phyloP scores from a whole-genome alignment of 495 filamentous ascomycete species.

The Hyphodiscus hymeniophilus region DNA sequence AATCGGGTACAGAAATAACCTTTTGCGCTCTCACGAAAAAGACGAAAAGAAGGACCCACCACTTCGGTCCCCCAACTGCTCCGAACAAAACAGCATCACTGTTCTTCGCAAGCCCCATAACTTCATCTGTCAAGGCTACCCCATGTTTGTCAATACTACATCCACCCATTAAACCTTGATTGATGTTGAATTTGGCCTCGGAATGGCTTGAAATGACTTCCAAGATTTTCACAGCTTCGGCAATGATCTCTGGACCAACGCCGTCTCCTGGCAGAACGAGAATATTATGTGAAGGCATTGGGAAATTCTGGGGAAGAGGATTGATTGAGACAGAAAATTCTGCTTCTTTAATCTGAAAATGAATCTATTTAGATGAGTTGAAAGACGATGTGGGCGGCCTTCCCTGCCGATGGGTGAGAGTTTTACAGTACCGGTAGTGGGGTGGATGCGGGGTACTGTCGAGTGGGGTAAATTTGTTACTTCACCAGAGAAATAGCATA shows the following conservation, averaged over 20 bases:
- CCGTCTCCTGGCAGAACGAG: conserved; percentile 82
- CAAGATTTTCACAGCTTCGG: conserved; percentile 79
- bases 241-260: conserved; percentile 80
- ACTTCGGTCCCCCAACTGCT: conserved; percentile 96
- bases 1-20: too few relatives aligned
- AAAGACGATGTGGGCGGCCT: too few relatives aligned
- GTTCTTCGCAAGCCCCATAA: conserved; percentile 75
- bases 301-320: too few relatives aligned
- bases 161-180: conserved; percentile 86
- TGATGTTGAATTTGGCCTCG: conserved; percentile 73
- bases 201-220: conserved; percentile 60
- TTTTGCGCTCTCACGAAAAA: too few relatives aligned
- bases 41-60: conserved; percentile 38
- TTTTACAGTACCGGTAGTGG: too few relatives aligned
- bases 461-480: too few relatives aligned
- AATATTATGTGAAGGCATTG: conserved; percentile 48
- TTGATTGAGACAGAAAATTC: too few relatives aligned
- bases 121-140: conserved; percentile 72
- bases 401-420: too few relatives aligned
- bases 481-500: too few relatives aligned
- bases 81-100: conserved; percentile 91
- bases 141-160: conserved; percentile 86
- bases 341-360: too few relatives aligned
- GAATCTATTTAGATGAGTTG: too few relatives aligned
- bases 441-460: too few relatives aligned